phyloP scores from a whole-genome alignment of 306 rosid genomes.

The Delonix regia region DNA sequence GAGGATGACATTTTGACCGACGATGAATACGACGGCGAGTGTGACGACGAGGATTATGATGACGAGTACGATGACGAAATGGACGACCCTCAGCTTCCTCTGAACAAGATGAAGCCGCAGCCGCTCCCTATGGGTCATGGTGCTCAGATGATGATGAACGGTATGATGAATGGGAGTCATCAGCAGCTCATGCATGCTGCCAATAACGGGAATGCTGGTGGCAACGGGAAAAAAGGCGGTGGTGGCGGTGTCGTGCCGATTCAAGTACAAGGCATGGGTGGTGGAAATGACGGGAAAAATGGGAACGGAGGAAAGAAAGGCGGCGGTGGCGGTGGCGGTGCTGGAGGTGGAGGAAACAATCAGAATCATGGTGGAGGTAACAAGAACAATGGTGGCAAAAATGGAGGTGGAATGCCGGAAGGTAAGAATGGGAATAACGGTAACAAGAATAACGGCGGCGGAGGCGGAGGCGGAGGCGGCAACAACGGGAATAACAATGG shows the following conservation, averaged over 20 bases:
- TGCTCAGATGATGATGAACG: slow-evolving; percentile 52
- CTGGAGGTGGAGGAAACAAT: slow-evolving; percentile 34
- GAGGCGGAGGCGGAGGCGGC: not conserved
- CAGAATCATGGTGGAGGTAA: slow-evolving; percentile 38
- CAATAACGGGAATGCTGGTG: slow-evolving; percentile 47
- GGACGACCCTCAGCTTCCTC: slow-evolving; percentile 43
- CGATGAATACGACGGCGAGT: slow-evolving; percentile 48
- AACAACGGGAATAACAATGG: slow-evolving; percentile 29
- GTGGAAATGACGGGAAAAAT: slow-evolving; percentile 47
- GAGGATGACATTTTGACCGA: slow-evolving; percentile 60
- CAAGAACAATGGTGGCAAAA: slow-evolving; percentile 22
- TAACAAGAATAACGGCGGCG: not conserved
- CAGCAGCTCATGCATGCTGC: slow-evolving; percentile 53
- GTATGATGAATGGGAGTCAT: slow-evolving; percentile 57
- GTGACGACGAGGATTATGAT: slow-evolving; percentile 53
- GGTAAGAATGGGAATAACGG: slow-evolving; percentile 36
- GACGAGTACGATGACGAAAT: slow-evolving; percentile 55
- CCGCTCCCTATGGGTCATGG: slow-evolving; percentile 40
- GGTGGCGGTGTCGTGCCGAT: slow-evolving; percentile 33
- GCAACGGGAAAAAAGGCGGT: slow-evolving; percentile 41
- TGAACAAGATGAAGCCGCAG: slow-evolving; percentile 50
- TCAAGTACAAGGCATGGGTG: slow-evolving; percentile 36
- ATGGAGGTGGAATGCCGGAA: not conserved
- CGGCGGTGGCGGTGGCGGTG: slow-evolving; percentile 42
- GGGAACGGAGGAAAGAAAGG: slow-evolving; percentile 56